These are phyloP conservation scores for Ogataea henricii DNA, from an alignment of 805 yeast genomes.

Conservation along the genomic window DNA sequence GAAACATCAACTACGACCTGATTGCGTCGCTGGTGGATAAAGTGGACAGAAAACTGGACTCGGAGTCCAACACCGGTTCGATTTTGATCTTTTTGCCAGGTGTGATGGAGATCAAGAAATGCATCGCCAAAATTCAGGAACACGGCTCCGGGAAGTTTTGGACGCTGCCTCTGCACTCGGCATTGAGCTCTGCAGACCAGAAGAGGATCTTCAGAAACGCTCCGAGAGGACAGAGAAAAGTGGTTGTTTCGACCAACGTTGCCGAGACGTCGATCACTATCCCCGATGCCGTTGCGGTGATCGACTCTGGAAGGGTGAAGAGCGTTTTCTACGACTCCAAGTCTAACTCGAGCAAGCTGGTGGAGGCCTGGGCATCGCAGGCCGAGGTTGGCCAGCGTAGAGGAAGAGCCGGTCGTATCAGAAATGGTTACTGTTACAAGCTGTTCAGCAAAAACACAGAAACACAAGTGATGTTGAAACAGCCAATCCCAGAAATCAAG, in stretches of 20 bases:
- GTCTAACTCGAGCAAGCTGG: conserved; percentile 66
- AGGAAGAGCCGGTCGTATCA: conserved; percentile 98
- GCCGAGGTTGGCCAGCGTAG: conserved; percentile 91
- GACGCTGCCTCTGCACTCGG: conserved; percentile 83
- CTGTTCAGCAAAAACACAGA: conserved; percentile 68
- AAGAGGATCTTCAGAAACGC: conserved; percentile 66
- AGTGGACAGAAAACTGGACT: conserved; percentile 51
- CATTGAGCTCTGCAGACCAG: conserved; percentile 81
- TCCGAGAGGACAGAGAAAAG: conserved; percentile 60
- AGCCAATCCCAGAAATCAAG: conserved; percentile 87
- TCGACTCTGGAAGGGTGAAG: conserved; percentile 87
- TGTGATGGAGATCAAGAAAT: conserved; percentile 77
- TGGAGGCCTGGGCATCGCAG: conserved; percentile 83
- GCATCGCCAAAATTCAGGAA: conserved; percentile 44
- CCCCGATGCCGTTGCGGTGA: conserved; percentile 89
- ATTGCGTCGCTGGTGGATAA: conserved; percentile 55
- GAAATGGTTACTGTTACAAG: conserved; percentile 79
- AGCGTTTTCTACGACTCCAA: conserved; percentile 69
- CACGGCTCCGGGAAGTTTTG: conserved; percentile 32
- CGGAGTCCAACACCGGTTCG: conserved; percentile 58
- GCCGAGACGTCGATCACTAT: conserved; percentile 98
- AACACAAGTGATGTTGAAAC: conserved; percentile 55
- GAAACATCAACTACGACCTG: conserved; percentile 75
- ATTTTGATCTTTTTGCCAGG: conserved; percentile 89
- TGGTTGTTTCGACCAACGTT: conserved; percentile 88